Evolutionary conservation across 1,284 basidiomycete genomes (phyloP), one percentile per base, ranked within the genome.

Genomic region (Neotropicomus parvogracilis): DNA sequence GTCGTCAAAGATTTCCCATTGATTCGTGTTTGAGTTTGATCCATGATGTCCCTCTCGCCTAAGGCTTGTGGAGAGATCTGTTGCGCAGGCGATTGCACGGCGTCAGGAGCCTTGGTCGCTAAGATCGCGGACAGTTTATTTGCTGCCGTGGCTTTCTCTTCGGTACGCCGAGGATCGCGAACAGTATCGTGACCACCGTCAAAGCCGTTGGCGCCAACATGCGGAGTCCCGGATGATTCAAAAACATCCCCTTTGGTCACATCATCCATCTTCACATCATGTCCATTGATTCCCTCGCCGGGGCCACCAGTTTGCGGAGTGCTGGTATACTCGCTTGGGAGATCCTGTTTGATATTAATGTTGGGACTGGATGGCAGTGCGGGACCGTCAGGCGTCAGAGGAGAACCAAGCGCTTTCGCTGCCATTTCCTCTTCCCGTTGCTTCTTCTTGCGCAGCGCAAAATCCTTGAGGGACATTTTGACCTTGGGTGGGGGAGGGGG

Each of bases 401-500:
- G 63, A 6, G 66, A 62, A 37, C 45, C 42, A 8, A 49, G 49
- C 21, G 60, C 56, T 53, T 63, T 66, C 31, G 61, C 62, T 0
- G 62, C 62, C 54, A 59, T 59, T 44, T 69, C 68, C 47, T 72
- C 71, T 46, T 76, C 71, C 37, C 69, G 63, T 50, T 68, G 65
- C 55, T 70, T 72, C 64, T 71, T 72, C 66, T 70, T 78, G 47
- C 77, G 59, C 16, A 73, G 44, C 17, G 68, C 72, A 50, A 77
- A 79, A 46, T 79, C 77, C 41, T 71, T 70, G 24, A 78, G 55
- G 0, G 76, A 75, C 58, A 78, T 63, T 54, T 77, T 78, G 13
- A 79, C 74, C 47, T 78, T 78, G 10, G 69, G 62, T 7, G 59
- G 62, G 12, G 64, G 62, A 14, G 54, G 59, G 0, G 59, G 60